Conservation (phyloP, 768 basidiomycete genomes). For the Auricularia heimuer region DNA sequence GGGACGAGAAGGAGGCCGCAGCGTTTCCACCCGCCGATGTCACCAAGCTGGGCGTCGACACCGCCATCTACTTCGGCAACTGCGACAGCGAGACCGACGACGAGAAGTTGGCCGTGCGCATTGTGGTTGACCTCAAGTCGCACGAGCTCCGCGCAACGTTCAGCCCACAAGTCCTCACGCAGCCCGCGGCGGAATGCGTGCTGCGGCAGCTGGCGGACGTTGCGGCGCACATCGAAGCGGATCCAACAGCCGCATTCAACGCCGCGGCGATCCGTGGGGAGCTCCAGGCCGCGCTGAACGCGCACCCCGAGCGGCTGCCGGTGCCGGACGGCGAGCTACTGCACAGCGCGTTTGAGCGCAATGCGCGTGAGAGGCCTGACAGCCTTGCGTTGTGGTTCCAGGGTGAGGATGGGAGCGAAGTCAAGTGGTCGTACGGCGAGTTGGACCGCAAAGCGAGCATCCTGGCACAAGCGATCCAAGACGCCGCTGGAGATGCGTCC, state of each 20-base stretch:
- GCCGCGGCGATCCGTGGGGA: background rate
- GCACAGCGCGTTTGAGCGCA: constrained; percentile 1
- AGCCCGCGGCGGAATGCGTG: background rate
- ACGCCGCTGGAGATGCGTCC: background rate
- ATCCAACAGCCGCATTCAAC: background rate
- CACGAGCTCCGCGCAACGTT: background rate
- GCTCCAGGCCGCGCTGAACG: background rate
- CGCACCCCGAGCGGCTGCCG: background rate
- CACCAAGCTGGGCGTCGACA: background rate
- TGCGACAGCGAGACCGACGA: background rate
- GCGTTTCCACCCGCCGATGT: background rate
- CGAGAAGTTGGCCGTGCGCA: background rate
- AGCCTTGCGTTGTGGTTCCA: constrained; percentile 1
- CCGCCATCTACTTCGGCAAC: background rate
- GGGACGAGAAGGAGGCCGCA: background rate
- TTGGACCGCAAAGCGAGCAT: background rate
- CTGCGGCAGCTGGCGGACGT: background rate
- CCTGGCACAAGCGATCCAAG: background rate
- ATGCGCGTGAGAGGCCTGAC: background rate
- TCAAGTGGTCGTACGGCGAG: background rate
- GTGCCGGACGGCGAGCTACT: background rate
- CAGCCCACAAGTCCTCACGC: background rate
- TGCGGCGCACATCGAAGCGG: background rate
- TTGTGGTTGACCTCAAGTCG: background rate
- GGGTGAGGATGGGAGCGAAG: background rate